Percentiles rank a stretch among this genome's conserved stretches.
These are phyloP conservation scores for Coemansia sp. DNA, from an alignment of 192 early-diverging fungal genomes.

Conservation along the genomic window DNA sequence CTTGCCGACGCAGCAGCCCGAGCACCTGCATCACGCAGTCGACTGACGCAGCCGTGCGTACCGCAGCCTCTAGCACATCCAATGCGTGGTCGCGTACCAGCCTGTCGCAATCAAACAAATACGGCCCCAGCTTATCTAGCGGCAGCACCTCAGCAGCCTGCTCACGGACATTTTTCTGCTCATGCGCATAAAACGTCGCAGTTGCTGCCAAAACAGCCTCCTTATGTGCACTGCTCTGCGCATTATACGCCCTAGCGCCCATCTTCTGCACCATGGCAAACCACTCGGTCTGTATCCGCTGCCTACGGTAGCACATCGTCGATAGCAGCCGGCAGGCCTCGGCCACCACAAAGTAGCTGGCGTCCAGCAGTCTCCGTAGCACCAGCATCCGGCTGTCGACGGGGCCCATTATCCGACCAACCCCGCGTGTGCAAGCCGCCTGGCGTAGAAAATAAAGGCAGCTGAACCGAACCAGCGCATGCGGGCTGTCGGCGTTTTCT, in stretches of 20 bases:
- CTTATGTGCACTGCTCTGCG: conserved; percentile 17
- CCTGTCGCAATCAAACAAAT: conserved; percentile 34
- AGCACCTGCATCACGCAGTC: neutral
- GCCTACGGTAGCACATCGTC: conserved; percentile 10
- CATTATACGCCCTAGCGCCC: conserved; percentile 6
- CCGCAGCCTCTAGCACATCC: conserved; percentile 32
- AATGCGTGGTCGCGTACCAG: conserved; percentile 44
- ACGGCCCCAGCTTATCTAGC: conserved; percentile 11
- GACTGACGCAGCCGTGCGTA: conserved; percentile 4
- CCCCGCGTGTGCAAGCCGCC: too few species aligned
- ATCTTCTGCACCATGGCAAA: conserved; percentile 13
- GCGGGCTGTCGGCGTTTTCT: conserved; percentile 31
- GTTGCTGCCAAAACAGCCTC: conserved; percentile 18
- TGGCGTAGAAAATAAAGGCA: conserved; percentile 37
- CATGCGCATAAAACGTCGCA: neutral
- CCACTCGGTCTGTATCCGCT: conserved; percentile 14
- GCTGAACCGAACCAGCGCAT: conserved; percentile 40
- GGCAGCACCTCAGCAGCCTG: conserved; percentile 6
- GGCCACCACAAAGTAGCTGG: conserved; percentile 43
- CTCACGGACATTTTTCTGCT: neutral
- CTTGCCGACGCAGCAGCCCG: neutral
- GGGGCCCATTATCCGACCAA: conserved; percentile 13
- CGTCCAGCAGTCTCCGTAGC: conserved; percentile 29
- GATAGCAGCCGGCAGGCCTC: conserved; percentile 33
- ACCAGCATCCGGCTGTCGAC: conserved; percentile 25